Percentiles rank a stretch among this genome's conserved stretches.
Evolutionary conservation across 2,329 filamentous ascomycete genomes (phyloP).

Genomic region (Epichloe baconii): DNA sequence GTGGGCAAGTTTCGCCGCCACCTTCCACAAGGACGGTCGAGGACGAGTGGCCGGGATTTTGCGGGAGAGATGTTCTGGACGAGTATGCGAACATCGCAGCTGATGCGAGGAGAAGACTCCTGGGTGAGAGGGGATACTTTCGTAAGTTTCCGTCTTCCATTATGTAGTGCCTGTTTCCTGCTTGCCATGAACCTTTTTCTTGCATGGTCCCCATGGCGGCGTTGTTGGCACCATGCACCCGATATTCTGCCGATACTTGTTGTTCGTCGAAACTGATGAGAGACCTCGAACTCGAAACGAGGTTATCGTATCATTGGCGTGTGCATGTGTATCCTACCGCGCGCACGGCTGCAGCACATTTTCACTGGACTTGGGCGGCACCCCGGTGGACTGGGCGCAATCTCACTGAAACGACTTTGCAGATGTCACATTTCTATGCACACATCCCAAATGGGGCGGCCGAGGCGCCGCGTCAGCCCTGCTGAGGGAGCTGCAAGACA

Average conservation of each 20-base stretch:
- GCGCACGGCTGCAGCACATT: not conserved
- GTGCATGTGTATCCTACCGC: not conserved
- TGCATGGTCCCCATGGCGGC: not conserved
- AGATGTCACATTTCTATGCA: conserved; percentile 28
- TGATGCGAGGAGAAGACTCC: conserved; percentile 17
- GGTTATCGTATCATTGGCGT: not conserved
- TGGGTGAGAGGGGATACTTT: conserved; percentile 20
- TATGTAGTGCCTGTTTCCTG: not conserved
- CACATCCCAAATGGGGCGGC: conserved; percentile 20
- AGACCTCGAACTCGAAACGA: not conserved
- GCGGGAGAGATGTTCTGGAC: conserved; percentile 19
- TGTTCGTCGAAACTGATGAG: not conserved
- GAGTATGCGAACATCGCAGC: conserved; percentile 19
- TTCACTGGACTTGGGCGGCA: not conserved
- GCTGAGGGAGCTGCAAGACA: conserved; percentile 18
- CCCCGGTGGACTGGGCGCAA: not conserved
- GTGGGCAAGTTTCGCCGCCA: conserved; percentile 1
- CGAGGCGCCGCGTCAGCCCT: conserved; percentile 23
- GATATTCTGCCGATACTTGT: conserved; percentile 2
- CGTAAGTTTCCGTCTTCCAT: conserved; percentile 18
- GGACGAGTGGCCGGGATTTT: conserved; percentile 18
- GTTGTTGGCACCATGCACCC: not conserved
- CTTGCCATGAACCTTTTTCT: not conserved
- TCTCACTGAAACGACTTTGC: not conserved
- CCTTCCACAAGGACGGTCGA: conserved; percentile 9